phyloP scores from a whole-genome alignment of 768 basidiomycete species.

The Rubroboletus satanas region DNA sequence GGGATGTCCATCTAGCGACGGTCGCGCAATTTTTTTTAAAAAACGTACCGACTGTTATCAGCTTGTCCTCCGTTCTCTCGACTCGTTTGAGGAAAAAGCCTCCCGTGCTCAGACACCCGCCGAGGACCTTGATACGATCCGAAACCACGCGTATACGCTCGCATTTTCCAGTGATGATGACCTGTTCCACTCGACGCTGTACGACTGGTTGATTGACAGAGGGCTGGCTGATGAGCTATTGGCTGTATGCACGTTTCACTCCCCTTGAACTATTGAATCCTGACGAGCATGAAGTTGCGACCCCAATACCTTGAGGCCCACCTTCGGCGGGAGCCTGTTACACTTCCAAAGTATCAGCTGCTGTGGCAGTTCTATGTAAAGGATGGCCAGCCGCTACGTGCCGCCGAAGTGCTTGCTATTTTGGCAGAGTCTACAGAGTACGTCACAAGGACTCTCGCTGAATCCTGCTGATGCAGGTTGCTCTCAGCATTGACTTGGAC shows the following conservation, averaged over 20 bases:
- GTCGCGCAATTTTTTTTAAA: slow-evolving; percentile 54
- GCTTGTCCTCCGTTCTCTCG: slow-evolving; percentile 76
- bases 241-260: slow-evolving; percentile 54
- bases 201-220: slow-evolving; percentile 87
- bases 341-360: slow-evolving; percentile 79
- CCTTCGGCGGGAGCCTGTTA: slow-evolving; percentile 74
- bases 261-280: slow-evolving; percentile 1
- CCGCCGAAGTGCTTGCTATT: slow-evolving; percentile 78
- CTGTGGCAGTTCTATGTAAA: slow-evolving; percentile 98
- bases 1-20: slow-evolving; percentile 55
- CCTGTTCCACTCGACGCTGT: slow-evolving; percentile 90
- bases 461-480: not conserved
- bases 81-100: slow-evolving; percentile 70
- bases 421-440: slow-evolving; percentile 85
- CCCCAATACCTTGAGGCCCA: slow-evolving; percentile 87
- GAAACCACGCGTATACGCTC: slow-evolving; percentile 80
- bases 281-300: slow-evolving; percentile 54
- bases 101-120: slow-evolving; percentile 30
- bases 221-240: slow-evolving; percentile 84
- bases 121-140: slow-evolving; percentile 66
- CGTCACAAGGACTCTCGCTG: slow-evolving; percentile 23
- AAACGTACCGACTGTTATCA: slow-evolving; percentile 73
- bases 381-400: slow-evolving; percentile 79
- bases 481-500: slow-evolving; percentile 55
- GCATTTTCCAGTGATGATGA: slow-evolving; percentile 84